These are phyloP conservation scores for Tillandsia leiboldiana DNA, from an alignment of 176 grass and related monocot species.

Conservation along the genomic window DNA sequence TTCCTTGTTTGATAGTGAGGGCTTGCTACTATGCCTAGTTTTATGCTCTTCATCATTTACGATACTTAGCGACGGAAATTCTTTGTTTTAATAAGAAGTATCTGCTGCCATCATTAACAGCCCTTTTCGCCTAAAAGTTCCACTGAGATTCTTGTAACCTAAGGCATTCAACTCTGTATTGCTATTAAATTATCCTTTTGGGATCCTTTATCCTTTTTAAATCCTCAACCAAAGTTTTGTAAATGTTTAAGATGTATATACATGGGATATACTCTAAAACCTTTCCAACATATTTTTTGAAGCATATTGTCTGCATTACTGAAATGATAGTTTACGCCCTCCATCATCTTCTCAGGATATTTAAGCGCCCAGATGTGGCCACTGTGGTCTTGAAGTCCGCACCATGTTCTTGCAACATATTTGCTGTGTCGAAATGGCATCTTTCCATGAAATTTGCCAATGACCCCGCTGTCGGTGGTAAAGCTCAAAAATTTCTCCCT, in stretches of 20 bases:
- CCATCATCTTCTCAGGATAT: constrained; percentile 47
- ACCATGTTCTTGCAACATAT: constrained; percentile 60
- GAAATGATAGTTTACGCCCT: not conserved
- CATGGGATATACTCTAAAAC: not conserved
- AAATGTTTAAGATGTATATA: not conserved
- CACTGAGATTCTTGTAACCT: no score
- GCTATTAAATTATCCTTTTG: not conserved
- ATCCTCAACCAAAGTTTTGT: not conserved
- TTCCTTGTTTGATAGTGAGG: no score
- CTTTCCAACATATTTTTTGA: no score
- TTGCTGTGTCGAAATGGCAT: constrained; percentile 46
- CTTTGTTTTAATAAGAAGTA: not conserved
- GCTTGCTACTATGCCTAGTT: not conserved
- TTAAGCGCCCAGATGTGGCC: constrained; percentile 44
- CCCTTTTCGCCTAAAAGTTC: no score
- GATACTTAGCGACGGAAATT: not conserved
- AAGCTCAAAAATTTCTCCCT: constrained; percentile 13
- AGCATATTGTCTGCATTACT: not conserved
- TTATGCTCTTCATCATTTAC: not conserved
- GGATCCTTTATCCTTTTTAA: not conserved
- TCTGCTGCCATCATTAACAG: not conserved
- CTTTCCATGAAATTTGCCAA: constrained; percentile 54
- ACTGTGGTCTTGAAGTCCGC: constrained; percentile 38
- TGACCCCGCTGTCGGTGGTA: constrained; percentile 35
- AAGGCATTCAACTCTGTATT: not conserved